Evolutionary conservation across 805 yeast species (phyloP).

Genomic region (Debaryomyces maramus): DNA sequence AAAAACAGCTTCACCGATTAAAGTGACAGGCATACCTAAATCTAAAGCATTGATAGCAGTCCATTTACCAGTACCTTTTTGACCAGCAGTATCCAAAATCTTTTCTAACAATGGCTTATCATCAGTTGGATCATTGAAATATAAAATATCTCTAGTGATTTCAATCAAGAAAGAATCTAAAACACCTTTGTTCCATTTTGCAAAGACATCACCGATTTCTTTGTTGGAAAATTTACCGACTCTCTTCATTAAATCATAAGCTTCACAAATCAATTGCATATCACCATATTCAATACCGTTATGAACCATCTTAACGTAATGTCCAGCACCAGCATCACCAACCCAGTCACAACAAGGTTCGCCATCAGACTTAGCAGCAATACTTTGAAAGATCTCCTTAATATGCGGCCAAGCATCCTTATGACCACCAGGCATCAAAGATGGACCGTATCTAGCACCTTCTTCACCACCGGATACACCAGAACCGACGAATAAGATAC

Average conservation of each 20-base stretch:
- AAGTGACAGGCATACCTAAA: conserved; percentile 96
- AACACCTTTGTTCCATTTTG: conserved; percentile 95
- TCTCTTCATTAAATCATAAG: conserved; percentile 94
- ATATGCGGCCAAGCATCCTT: conserved; percentile 98
- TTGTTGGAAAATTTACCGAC: conserved; percentile 85
- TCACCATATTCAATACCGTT: conserved; percentile 99
- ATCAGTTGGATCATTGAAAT: conserved; percentile 79
- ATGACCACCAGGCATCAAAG: conserved; percentile 99
- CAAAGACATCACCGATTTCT: conserved; percentile 91
- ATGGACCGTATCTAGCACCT: conserved; percentile 99
- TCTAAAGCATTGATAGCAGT: conserved; percentile 97
- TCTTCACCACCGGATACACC: conserved; percentile 99
- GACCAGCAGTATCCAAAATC: conserved; percentile 96
- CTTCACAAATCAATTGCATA: conserved; percentile 98
- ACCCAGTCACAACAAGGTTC: conserved; percentile 99
- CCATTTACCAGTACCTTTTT: conserved; percentile 99
- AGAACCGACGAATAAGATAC: conserved; percentile 91
- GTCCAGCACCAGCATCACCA: conserved; percentile 99
- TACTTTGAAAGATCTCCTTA: conserved; percentile 93
- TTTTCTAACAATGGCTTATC: conserved; percentile 94
- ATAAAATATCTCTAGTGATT: conserved; percentile 92
- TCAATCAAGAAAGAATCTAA: conserved; percentile 95
- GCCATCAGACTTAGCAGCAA: conserved; percentile 94
- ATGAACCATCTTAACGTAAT: conserved; percentile 99
- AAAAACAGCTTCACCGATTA: conserved; percentile 98